Conservation (phyloP, 441 rosid genomes). For the Euphorbia schlechtendalii region DNA sequence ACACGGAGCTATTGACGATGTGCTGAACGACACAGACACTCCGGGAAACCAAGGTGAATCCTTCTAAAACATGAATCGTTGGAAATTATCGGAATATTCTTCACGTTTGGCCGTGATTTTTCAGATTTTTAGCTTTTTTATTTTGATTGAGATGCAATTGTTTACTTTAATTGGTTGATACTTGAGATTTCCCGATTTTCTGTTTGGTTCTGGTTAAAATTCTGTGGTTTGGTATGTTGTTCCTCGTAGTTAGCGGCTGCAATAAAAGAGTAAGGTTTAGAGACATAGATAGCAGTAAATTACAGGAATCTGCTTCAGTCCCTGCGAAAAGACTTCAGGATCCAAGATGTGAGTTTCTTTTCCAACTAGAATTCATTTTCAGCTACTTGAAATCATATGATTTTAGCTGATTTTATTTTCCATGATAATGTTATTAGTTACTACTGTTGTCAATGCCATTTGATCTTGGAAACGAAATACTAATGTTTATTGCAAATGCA, state of each 20-base stretch:
- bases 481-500: slow-evolving; percentile 20
- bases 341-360: slow-evolving; percentile 10
- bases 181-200: not conserved
- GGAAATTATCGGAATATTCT: not conserved
- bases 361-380: not conserved
- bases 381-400: not conserved
- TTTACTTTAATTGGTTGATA: not conserved
- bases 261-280: slow-evolving; percentile 32
- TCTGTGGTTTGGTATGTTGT: not conserved
- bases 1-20: not conserved
- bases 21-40: not conserved
- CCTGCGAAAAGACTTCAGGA: not conserved
- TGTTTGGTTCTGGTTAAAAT: not conserved
- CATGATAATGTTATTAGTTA: not conserved
- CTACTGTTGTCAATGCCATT: not conserved
- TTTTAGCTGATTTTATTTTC: not conserved
- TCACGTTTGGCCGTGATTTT: slow-evolving; percentile 4
- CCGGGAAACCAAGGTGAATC: not conserved
- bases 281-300: slow-evolving; percentile 18
- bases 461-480: not conserved
- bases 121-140: not conserved
- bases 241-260: slow-evolving; percentile 28
- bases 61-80: not conserved
- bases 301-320: slow-evolving; percentile 11
- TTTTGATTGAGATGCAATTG: not conserved